Evolutionary conservation across 495 filamentous ascomycete genomes (phyloP).

Genomic region (Talaromyces ruber): DNA sequence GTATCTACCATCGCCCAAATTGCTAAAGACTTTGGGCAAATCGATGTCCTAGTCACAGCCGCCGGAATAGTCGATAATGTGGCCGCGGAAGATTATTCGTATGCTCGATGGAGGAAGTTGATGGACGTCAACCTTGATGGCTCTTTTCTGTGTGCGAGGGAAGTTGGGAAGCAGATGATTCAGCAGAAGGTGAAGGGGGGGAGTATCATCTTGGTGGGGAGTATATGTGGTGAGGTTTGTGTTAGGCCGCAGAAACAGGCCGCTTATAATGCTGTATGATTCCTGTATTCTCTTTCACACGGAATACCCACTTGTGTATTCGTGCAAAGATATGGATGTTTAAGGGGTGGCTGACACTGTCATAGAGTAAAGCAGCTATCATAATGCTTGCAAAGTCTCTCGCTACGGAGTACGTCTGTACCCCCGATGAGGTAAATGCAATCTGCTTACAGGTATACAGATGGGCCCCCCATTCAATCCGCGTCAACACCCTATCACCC

Average conservation of each 20-base stretch:
- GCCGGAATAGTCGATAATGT: constrained; percentile 57
- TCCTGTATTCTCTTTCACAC: background rate
- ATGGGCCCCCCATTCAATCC: constrained; percentile 13
- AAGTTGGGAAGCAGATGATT: constrained; percentile 57
- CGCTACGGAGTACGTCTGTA: constrained; percentile 11
- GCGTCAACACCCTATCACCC: constrained; percentile 20
- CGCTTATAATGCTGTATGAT: constrained; percentile 17
- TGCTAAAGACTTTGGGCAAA: constrained; percentile 54
- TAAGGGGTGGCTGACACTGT: no score
- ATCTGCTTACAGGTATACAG: background rate
- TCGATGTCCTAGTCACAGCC: constrained; percentile 61
- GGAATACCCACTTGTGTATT: no score
- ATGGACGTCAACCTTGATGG: constrained; percentile 56
- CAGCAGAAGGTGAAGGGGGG: constrained; percentile 23
- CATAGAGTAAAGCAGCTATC: constrained; percentile 14
- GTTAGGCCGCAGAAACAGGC: constrained; percentile 20
- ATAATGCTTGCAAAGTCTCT: constrained; percentile 14
- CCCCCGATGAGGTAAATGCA: background rate
- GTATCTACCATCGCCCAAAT: constrained; percentile 39
- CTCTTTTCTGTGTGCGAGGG: constrained; percentile 61
- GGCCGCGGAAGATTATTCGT: constrained; percentile 53
- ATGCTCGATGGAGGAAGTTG: constrained; percentile 59
- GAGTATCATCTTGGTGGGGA: constrained; percentile 18
- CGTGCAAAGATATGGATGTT: no score
- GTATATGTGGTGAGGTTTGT: constrained; percentile 15